A percentile compares a stretch with the other conserved stretches of the same genome.
Evolutionary conservation across 2,329 filamentous ascomycete species (phyloP).

Genomic region (Colletotrichum plurivorum): DNA sequence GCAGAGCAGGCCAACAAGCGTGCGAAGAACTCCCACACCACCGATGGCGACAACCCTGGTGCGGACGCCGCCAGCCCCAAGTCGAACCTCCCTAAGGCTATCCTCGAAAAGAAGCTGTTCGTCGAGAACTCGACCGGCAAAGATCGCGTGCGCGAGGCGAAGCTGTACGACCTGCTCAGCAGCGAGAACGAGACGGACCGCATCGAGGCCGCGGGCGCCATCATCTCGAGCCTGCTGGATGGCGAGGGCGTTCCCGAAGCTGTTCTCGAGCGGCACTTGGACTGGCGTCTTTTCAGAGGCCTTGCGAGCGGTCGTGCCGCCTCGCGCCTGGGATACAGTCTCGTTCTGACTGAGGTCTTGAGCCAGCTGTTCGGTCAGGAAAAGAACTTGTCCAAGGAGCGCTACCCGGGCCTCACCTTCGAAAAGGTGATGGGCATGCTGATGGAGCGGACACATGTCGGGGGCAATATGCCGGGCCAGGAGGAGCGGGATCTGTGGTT

Average conservation of each 20-base stretch:
- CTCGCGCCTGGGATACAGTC: slow-evolving; percentile 88
- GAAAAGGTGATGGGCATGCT: slow-evolving; percentile 68
- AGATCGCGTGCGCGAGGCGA: slow-evolving; percentile 70
- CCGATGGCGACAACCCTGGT: slow-evolving; percentile 37
- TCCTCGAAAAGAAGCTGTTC: slow-evolving; percentile 59
- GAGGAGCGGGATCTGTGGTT: slow-evolving; percentile 90
- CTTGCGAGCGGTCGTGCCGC: slow-evolving; percentile 92
- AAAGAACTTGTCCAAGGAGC: slow-evolving; percentile 55
- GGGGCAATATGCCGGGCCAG: slow-evolving; percentile 71
- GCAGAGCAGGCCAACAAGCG: slow-evolving; percentile 38
- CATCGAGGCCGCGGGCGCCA: slow-evolving; percentile 70
- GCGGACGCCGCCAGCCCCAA: slow-evolving; percentile 26
- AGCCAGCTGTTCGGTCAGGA: slow-evolving; percentile 74
- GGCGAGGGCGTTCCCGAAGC: slow-evolving; percentile 64
- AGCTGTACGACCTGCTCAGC: slow-evolving; percentile 72
- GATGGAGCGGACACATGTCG: slow-evolving; percentile 67
- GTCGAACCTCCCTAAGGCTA: slow-evolving; percentile 43
- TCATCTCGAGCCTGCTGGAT: slow-evolving; percentile 69
- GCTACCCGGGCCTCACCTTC: slow-evolving; percentile 69
- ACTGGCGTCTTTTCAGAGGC: slow-evolving; percentile 83
- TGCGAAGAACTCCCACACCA: slow-evolving; percentile 48
- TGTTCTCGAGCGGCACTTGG: slow-evolving; percentile 71
- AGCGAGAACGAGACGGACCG: slow-evolving; percentile 71
- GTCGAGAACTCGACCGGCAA: slow-evolving; percentile 65
- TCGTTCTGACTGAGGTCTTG: slow-evolving; percentile 87